Base-by-base conservation (phyloP, 805 yeast genomes). In the Wickerhamiella azyma region DNA sequence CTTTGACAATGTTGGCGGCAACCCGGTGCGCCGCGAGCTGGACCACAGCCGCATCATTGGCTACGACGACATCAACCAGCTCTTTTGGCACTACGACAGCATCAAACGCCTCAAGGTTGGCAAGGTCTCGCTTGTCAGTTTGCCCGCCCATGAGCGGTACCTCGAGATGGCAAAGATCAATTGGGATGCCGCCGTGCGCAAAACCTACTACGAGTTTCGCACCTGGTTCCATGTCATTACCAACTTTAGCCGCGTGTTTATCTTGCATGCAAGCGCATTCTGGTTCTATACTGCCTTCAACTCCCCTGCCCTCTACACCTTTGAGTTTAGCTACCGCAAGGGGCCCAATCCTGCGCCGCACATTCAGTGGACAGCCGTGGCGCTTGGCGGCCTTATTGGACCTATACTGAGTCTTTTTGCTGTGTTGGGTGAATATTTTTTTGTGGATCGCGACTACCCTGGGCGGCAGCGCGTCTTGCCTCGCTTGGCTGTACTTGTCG, bases 51-150 rank as follows among this genome's bases (percentile, higher is more conserved):
- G 72, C 24, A 74, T 75, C 4, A 77, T 85, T 48, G 96, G 96
- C 0, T 85, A 85, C 60, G 96, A 85, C 64, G 96, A 85, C 60
- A 77, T 85, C 60, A 85, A 85, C 58, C 95, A 85, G 56, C 66
- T 81, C 33, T 85, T 85, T 57, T 85, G 96, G 96, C 77, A 81
- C 54, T 69, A 76, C 2, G 72, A 76, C 50, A 85, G 92, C 0
- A 66, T 85, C 44, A 76, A 75, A 50, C 69, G 70, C 43, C 69
- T 85, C 16, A 62, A 64, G 2, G 58, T 81, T 28, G 66, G 71
- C 7, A 68, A 68, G 39, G 58, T 60, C 4, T 21, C 18, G 21
- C 62, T 83, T 19, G 72, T 83, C 61, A 75, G 73, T 49, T 57
- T 73, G 29, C 73, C 75, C 2, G 66, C 76, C 0, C 59, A 65